Base-by-base conservation (phyloP, 2,329 filamentous ascomycete genomes). In the Fusarium circinatum region DNA sequence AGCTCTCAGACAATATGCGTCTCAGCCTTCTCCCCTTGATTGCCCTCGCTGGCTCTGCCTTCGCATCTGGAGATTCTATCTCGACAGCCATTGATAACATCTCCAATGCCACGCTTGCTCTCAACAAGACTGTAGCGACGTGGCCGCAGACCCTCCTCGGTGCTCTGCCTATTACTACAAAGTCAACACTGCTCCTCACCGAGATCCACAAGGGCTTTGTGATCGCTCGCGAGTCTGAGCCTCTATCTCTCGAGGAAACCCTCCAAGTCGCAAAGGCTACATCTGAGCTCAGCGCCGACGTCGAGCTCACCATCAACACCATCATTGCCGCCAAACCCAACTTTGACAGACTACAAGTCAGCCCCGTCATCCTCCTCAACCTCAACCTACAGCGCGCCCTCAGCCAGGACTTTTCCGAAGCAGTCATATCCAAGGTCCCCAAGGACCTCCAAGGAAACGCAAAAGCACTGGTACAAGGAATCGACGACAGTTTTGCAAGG, bases 331-430 rank as follows among this genome's bases (percentile, higher is more conserved):
- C 80, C 34, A 86, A 86, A 78, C 80, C 77, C 26, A 84, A 85
- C 69, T 88, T 88, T 65, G 83, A 86, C 71, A 78, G 78, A 44
- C 75, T 86, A 11, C 59, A 85, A 4, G 71, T 87, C 41, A 80
- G 79, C 52, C 84, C 85, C 0, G 74, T 85, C 41, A 85, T 88
- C 41, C 76, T 85, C 44, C 48, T 84, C 22, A 84, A 83, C 65
- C 73, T 89, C 32, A 74, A 83, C 62, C 66, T 81, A 12, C 80
- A 87, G 78, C 81, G 83, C 74, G 69, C 75, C 3, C 84, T 85
- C 0, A 84, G 84, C 1, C 76, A 77, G 30, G 78, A 83, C 15
- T 82, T 86, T 45, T 82, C 81, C 44, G 68, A 65, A 6, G 82
- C 81, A 1, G 77, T 86, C 15, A 68, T 85, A 13, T 76, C 68